Evolutionary conservation across 2,329 filamentous ascomycete species (phyloP), one percentile per base, ranked within the genome.

Genomic region (Monosporascus sp.): DNA sequence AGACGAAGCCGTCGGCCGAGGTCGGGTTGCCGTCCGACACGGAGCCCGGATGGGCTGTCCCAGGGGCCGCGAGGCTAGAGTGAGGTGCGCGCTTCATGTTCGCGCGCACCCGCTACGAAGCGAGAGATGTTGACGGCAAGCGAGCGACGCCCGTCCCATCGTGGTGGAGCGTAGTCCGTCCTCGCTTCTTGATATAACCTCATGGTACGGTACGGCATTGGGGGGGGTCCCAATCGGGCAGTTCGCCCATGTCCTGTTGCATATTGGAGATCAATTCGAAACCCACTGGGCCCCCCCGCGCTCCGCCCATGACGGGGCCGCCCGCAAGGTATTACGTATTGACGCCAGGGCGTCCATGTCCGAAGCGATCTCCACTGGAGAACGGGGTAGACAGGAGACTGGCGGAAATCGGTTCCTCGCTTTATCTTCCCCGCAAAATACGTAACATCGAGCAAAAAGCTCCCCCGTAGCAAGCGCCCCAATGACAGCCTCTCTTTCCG

Each of bases 11-110:
- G 57, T 71, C 68, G n/a, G 63, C 63, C 3, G 72, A 60, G 37
- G 72, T 72, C 2, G 70, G 70, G 53, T 72, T 72, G 22, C 70
- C 70, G 11, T 60, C 58, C 18, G 68, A 70, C 26, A 54, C 50
- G 51, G 69, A 64, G 26, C 51, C 43, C 18, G 40, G 40, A n/a
- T 45, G 20, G 20, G 17, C 9, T 15, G 41, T 2, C 20, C 41
- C 15, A 3, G 20, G 20, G 20, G 24, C 43, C 20, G 24, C 22
- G 5, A 14, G n/a, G n/a, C 5, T 20, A 17, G 41, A 6, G 41
- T 14, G 11, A 18, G 15, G 31, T 28, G 24, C 40, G n/a, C n/a
- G 20, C 22, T 28, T 46, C 43, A 31, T 18, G 14, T 11, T 14
- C 7, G 31, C 5, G 31, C 5, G 31, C 31, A 14, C 4, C 31